Evolutionary conservation across 2,329 filamentous ascomycete species (phyloP).

Genomic region (Phialophora expanda): DNA sequence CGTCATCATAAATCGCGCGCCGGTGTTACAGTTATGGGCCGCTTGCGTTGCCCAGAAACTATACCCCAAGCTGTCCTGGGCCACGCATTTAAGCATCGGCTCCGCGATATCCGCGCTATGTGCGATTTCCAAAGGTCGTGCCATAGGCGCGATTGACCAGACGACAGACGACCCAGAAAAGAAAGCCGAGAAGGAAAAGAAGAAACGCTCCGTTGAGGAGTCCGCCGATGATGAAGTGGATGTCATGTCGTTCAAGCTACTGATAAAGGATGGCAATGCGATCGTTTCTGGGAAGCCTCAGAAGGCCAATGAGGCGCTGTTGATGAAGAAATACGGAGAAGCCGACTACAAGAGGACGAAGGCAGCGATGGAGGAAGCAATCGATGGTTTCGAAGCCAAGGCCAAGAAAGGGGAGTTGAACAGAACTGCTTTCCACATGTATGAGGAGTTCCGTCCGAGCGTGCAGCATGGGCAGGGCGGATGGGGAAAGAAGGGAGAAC

Average conservation of each 20-base stretch:
- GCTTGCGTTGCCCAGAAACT: conserved; percentile 32
- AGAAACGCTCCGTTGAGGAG: conserved; percentile 19
- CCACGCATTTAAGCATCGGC: conserved; percentile 30
- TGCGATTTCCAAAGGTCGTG: conserved; percentile 36
- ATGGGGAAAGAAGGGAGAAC: conserved; percentile 80
- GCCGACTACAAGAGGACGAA: conserved; percentile 17
- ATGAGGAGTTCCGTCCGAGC: conserved; percentile 75
- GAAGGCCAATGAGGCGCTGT: conserved; percentile 25
- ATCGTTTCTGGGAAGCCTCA: conserved; percentile 32
- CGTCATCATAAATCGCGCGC: conserved; percentile 36
- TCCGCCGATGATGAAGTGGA: conserved; percentile 27
- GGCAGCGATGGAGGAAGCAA: conserved; percentile 30
- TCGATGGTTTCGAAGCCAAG: conserved; percentile 19
- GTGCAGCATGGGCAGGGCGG: conserved; percentile 75
- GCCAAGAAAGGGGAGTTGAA: conserved; percentile 66
- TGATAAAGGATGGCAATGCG: conserved; percentile 29
- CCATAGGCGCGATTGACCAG: conserved; percentile 31
- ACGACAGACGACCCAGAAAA: conserved; percentile 22
- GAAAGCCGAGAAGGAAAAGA: conserved; percentile 28
- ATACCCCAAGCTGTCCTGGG: conserved; percentile 29
- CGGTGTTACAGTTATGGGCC: conserved; percentile 36
- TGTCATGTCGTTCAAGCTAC: conserved; percentile 34
- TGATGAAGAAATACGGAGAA: conserved; percentile 29
- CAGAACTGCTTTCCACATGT: conserved; percentile 79
- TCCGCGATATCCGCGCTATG: conserved; percentile 33